phyloP scores from a whole-genome alignment of 2,329 filamentous ascomycete species.

The Lachnellula cervina region DNA sequence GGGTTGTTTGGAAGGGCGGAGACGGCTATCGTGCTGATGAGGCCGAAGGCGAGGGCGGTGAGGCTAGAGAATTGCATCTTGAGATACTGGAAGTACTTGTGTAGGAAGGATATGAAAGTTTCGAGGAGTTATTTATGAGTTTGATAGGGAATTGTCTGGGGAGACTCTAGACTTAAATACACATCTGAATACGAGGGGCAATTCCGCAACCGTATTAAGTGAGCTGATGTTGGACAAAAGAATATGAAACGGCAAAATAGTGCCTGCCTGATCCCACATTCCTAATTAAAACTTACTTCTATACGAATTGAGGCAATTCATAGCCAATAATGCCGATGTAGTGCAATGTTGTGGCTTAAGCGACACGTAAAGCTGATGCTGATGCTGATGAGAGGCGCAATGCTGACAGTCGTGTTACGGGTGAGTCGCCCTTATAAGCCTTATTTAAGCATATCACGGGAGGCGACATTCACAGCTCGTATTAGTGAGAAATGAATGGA shows the following conservation, averaged over 20 bases:
- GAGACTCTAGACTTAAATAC: too few relatives aligned
- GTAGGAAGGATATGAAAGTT: too few relatives aligned
- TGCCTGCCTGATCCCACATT: not conserved
- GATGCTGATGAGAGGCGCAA: not conserved
- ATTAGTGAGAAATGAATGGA: not conserved
- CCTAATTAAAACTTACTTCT: not conserved
- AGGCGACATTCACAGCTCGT: not conserved
- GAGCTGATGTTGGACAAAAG: too few relatives aligned
- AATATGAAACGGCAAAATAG: too few relatives aligned
- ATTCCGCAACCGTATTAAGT: too few relatives aligned
- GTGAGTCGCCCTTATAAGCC: not conserved
- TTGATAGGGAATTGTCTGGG: too few relatives aligned
- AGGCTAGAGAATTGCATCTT: not conserved
- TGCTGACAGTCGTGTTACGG: not conserved
- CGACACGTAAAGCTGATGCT: not conserved
- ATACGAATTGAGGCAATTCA: not conserved
- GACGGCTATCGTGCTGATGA: not conserved
- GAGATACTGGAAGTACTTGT: not conserved
- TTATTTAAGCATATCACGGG: not conserved
- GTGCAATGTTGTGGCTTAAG: not conserved
- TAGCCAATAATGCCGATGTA: not conserved
- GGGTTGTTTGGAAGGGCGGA: not conserved
- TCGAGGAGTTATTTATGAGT: too few relatives aligned
- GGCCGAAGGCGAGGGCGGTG: not conserved
- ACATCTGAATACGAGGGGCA: too few relatives aligned